These are phyloP conservation scores for Scheffersomyces stambukii DNA, from an alignment of 1,139 yeast genomes.

Conservation along the genomic window DNA sequence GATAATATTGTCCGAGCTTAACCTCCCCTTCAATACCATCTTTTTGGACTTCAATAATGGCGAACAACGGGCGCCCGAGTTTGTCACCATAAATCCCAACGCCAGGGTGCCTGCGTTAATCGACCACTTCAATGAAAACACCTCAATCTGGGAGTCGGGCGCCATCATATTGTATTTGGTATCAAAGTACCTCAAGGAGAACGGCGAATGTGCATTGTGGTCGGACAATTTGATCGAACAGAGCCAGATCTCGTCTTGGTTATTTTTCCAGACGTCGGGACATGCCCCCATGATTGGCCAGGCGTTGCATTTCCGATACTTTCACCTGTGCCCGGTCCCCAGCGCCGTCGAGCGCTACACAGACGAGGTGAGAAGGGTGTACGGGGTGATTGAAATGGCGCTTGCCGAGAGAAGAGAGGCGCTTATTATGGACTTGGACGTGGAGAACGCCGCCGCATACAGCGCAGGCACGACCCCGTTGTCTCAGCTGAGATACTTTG, in stretches of 20 bases:
- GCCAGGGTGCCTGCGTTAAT: constrained; percentile 93
- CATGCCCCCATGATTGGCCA: constrained; percentile 99
- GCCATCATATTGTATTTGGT: constrained; percentile 80
- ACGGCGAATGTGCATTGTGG: constrained; percentile 76
- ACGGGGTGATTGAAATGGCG: constrained; percentile 94
- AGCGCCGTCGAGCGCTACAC: constrained; percentile 89
- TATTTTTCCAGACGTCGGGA: constrained; percentile 92
- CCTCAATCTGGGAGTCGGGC: constrained; percentile 92
- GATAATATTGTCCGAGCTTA: constrained; percentile 79
- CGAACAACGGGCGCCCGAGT: constrained; percentile 91
- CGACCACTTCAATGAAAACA: constrained; percentile 77
- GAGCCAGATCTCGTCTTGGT: constrained; percentile 84
- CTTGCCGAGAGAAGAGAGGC: constrained; percentile 91
- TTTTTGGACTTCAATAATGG: constrained; percentile 85
- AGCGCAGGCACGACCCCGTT: constrained; percentile 86
- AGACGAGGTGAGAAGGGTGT: constrained; percentile 90
- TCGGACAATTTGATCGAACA: constrained; percentile 77
- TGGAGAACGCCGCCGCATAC: constrained; percentile 84
- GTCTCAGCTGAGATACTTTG: constrained; percentile 81
- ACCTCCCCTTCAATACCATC: constrained; percentile 74
- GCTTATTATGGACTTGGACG: constrained; percentile 82
- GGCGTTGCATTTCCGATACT: constrained; percentile 88
- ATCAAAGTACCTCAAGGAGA: constrained; percentile 61
- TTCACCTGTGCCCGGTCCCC: constrained; percentile 83
- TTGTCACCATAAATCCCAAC: constrained; percentile 86